phyloP scores from a whole-genome alignment of 2,329 filamentous ascomycete species.

The Alternaria brassicicola region DNA sequence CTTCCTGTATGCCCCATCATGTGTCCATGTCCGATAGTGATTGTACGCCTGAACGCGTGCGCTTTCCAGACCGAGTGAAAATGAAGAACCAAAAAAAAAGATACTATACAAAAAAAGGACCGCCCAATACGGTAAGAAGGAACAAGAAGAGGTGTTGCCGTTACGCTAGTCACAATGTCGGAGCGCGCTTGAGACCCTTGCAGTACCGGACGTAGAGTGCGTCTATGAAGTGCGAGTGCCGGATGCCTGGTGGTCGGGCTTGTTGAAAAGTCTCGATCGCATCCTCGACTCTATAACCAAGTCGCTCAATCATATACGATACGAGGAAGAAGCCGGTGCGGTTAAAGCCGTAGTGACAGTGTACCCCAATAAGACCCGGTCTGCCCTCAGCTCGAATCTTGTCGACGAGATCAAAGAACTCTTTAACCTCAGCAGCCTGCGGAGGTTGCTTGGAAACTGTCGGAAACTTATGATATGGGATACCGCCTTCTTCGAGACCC shows the following conservation, averaged over 20 bases:
- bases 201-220: conserved; percentile 80
- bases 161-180: conserved; percentile 25
- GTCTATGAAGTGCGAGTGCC: conserved; percentile 88
- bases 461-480: conserved; percentile 75
- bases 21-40: background rate
- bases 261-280: conserved; percentile 80
- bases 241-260: conserved; percentile 79
- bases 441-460: conserved; percentile 93
- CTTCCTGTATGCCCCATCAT: background rate
- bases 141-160: background rate
- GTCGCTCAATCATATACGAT: conserved; percentile 85
- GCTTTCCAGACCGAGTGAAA: background rate
- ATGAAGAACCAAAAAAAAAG: background rate
- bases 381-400: conserved; percentile 40
- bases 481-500: conserved; percentile 53
- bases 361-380: conserved; percentile 70
- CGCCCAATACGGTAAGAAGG: background rate
- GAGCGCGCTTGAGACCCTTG: conserved; percentile 52
- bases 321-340: conserved; percentile 90
- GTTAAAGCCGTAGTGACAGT: conserved; percentile 97
- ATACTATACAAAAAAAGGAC: conserved; percentile 8
- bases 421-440: conserved; percentile 62
- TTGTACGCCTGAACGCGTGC: conserved; percentile 5
- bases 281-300: conserved; percentile 72
- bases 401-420: conserved; percentile 66